These are phyloP conservation scores for Colletotrichum higginsianum DNA, from an alignment of 2,329 filamentous ascomycete species.

Conservation along the genomic window DNA sequence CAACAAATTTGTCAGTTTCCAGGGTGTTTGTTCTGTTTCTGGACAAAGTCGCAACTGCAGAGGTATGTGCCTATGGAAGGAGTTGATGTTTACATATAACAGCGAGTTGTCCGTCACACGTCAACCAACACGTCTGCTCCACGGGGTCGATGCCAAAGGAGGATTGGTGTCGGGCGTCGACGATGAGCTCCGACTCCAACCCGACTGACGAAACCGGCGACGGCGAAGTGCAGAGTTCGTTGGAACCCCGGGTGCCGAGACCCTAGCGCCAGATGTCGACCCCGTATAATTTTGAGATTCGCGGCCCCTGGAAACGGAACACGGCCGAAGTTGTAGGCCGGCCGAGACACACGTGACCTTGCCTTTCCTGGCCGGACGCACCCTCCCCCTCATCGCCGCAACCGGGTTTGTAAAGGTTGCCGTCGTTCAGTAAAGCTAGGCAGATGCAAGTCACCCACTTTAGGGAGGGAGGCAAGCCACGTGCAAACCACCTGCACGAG, in stretches of 20 bases:
- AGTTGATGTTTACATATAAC: background rate
- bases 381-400: background rate
- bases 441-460: background rate
- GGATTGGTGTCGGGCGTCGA: too few relatives aligned
- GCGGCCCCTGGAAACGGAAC: conserved; percentile 7
- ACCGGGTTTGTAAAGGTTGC: background rate
- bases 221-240: background rate
- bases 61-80: background rate
- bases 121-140: background rate
- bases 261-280: conserved; percentile 3
- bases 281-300: background rate
- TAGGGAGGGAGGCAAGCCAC: background rate
- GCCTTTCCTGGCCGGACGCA: too few relatives aligned
- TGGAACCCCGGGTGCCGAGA: conserved; percentile 10
- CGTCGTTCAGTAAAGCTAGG: background rate
- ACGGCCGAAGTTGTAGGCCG: background rate
- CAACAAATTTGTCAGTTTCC: background rate
- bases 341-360: background rate
- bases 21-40: background rate
- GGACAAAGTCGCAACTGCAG: background rate
- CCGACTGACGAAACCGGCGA: conserved; percentile 1
- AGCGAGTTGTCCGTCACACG: background rate
- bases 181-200: background rate
- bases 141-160: background rate
- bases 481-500: background rate